These are phyloP conservation scores for Eucalyptus pauciflora DNA, from an alignment of 345 rosid genomes.

Conservation along the genomic window DNA sequence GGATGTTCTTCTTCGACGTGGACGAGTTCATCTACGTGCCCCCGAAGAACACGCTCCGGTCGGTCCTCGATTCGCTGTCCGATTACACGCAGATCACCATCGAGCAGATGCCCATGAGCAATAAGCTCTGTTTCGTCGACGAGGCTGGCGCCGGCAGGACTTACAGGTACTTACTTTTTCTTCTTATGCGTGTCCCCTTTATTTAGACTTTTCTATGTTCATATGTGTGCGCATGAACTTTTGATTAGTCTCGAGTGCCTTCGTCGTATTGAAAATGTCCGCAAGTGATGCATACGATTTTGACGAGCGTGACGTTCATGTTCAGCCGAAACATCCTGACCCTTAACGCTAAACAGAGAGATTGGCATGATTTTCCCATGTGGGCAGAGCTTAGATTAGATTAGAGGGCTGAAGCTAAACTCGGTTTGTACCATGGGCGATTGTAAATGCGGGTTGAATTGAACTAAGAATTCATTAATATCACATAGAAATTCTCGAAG, in stretches of 20 bases:
- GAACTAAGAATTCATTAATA: neutral
- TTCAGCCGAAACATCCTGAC: neutral
- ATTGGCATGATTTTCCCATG: neutral
- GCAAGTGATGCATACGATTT: neutral
- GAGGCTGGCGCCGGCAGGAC: constrained; percentile 40
- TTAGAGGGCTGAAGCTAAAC: neutral
- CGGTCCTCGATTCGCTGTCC: constrained; percentile 56
- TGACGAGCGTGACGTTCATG: neutral
- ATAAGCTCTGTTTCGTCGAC: constrained; percentile 50
- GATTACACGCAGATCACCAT: constrained; percentile 61
- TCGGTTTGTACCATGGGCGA: neutral
- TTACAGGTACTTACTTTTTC: constrained; percentile 45
- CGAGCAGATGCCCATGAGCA: constrained; percentile 81
- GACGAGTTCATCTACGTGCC: constrained; percentile 71
- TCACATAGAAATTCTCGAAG: neutral
- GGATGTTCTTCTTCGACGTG: constrained; percentile 93
- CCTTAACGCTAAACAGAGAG: neutral
- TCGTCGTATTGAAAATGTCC: neutral
- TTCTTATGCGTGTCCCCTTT: neutral
- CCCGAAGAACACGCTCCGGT: constrained; percentile 31
- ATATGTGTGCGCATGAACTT: neutral
- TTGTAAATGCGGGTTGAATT: neutral
- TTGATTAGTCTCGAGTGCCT: neutral
- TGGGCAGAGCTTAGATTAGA: neutral
- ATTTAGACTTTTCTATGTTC: neutral